Base-by-base conservation (phyloP, 352 stramenopile genomes). In the Pythium oligandrum region DNA sequence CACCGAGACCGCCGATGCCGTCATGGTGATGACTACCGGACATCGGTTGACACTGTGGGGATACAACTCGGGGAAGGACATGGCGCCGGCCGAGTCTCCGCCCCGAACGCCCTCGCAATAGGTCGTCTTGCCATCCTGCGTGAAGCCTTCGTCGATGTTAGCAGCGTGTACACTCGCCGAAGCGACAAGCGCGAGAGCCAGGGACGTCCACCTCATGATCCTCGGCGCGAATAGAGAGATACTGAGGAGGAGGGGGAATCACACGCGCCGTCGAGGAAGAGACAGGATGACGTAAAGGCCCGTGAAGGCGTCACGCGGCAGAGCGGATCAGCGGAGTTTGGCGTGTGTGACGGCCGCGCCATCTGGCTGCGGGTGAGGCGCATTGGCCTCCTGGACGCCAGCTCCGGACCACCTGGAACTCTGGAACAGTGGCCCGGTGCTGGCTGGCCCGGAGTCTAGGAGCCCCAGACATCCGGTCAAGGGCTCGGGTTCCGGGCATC, bases 71-170 rank as follows among this genome's bases (percentile, higher is more conserved):
- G 72, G 53, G 57, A 90, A 85, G 12, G 34, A 62, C 11, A 84
- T 59, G n/a, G 57, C 68, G n/a, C 59, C 65, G 32, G 61, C 63
- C 17, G 17, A 26, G 8, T 47, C 17, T 6, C 48, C 60, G 35
- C 37, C 39, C 35, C 50, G 66, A 17, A 83, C 53, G 51, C 78
- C 81, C 67, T 88, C 72, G 61, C 81, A 92, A 61, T 92, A 92
- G 6, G 81, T 92, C 30, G 75, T 85, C 4, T 58, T 34, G 37
- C 81, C 78, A 48, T 92, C 77, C 40, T 75, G 59, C 31, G 63
- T 71, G 51, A 85, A 92, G 10, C 77, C 78, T 11, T 57, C 55
- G 57, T 91, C 81, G 26, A 91, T 80, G 57, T 83, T 75, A 35
- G 55, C 58, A 8, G 55, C 72, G 5, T 37, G 35, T 5, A 52